These are phyloP conservation scores for Moesziomyces sp. DNA, from an alignment of 1,284 basidiomycete species.

Conservation along the genomic window DNA sequence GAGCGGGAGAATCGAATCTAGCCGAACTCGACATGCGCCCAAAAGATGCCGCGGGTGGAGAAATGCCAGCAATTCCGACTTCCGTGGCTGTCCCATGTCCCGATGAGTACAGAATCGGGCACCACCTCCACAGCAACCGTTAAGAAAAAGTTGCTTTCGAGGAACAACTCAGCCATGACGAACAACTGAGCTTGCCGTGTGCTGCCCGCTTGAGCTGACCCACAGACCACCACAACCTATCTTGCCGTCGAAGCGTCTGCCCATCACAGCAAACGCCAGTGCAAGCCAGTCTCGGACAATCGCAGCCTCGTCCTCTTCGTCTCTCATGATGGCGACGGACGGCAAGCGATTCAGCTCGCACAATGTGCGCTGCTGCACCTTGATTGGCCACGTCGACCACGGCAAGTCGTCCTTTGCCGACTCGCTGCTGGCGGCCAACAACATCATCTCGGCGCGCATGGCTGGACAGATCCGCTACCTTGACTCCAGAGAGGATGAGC, in stretches of 20 bases:
- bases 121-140: neutral
- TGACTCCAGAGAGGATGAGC: conserved; percentile 96
- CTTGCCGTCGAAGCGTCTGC: conserved; percentile 5
- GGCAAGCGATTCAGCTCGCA: conserved; percentile 54
- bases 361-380: conserved; percentile 65
- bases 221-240: conserved; percentile 5
- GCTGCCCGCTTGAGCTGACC: no score
- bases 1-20: neutral
- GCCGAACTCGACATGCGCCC: neutral
- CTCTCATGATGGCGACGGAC: conserved; percentile 33
- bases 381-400: conserved; percentile 67
- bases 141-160: neutral
- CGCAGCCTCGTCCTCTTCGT: neutral
- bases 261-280: neutral
- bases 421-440: conserved; percentile 92
- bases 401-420: conserved; percentile 81
- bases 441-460: conserved; percentile 93
- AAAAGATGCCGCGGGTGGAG: neutral
- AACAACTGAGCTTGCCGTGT: no score
- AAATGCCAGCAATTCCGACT: neutral
- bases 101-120: neutral
- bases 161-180: no score
- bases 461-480: conserved; percentile 96
- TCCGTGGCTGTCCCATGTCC: neutral
- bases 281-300: neutral